Base-by-base conservation (phyloP, 2,329 filamentous ascomycete species). In the Colletotrichum australisinense region DNA sequence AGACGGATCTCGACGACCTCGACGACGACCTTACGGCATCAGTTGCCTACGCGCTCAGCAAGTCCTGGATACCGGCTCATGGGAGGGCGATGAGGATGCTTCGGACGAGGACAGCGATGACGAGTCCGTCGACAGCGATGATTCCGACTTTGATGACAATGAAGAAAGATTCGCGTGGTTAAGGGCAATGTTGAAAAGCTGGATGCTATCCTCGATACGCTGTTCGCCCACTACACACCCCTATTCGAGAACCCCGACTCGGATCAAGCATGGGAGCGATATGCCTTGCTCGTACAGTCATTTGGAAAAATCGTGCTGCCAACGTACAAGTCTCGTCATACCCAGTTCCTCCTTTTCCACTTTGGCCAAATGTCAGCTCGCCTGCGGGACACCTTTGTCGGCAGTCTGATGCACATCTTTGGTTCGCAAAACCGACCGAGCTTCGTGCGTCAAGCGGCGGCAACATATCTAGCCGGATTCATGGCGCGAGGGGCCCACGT, bases 281-380 rank as follows among this genome's bases (percentile, higher is more conserved):
- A 97, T 77, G 92, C 94, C 66, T 91, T 94, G 68, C 88, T 99
- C 52, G 88, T 98, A 32, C 90, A 92, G 62, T 95, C 97, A 80
- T 99, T 99, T 79, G 90, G 93, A 74, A 93, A 91, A 80, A 94
- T 95, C 78, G 95, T 99, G 72, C 88, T 99, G 35, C 95, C 95
- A 4, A 97, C 95, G 16, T 95, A 97, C 81, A 94, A 95, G 77
- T 97, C 95, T 28, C 92, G 97, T 42, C 96, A 98, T 81, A 95
- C 95, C 0, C 97, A 99, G 79, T 99, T 98, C 78, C 90, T 99
- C 60, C 89, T 98, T 63, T 99, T 99, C 83, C 96, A 98, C 83
- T 98, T 97, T 80, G 94, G 94, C 19, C 96, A 99, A 82, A 90
- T 90, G 71, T 94, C 94, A 9, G 92, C 93, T 35, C 88, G 90